phyloP scores from a whole-genome alignment of 2,329 filamentous ascomycete genomes.

The Aureobasidium sp. region DNA sequence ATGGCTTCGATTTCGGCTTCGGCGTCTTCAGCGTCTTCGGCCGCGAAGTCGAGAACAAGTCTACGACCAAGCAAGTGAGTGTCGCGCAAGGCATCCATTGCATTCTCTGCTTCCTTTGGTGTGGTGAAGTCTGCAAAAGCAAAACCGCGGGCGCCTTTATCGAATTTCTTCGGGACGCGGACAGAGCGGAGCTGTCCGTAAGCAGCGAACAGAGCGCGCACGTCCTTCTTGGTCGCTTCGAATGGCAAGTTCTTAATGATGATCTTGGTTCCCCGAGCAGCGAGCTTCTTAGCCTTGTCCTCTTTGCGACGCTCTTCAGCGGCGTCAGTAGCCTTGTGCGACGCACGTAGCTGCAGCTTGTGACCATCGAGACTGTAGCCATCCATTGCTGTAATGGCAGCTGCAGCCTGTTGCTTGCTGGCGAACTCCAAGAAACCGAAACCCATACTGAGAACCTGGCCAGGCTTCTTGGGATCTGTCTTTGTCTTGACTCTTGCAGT shows the following conservation, averaged over 20 bases:
- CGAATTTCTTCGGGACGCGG: constrained; percentile 90
- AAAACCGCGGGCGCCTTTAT: constrained; percentile 80
- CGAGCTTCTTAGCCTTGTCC: constrained; percentile 72
- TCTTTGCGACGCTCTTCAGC: constrained; percentile 77
- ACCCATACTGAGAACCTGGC: constrained; percentile 87
- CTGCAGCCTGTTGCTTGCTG: constrained; percentile 65
- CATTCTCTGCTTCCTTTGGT: constrained; percentile 79
- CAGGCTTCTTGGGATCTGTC: constrained; percentile 80
- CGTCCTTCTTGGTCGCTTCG: constrained; percentile 86
- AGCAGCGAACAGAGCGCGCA: constrained; percentile 72
- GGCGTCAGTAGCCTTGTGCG: constrained; percentile 78
- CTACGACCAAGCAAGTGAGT: constrained; percentile 87
- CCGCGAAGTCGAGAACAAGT: constrained; percentile 84
- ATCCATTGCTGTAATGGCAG: constrained; percentile 78
- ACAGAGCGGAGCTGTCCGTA: constrained; percentile 91
- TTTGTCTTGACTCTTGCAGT: constrained; percentile 89
- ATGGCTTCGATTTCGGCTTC: constrained; percentile 96
- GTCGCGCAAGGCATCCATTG: constrained; percentile 80
- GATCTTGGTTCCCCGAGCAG: constrained; percentile 75
- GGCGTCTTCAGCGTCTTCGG: constrained; percentile 78
- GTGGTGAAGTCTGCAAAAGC: constrained; percentile 96
- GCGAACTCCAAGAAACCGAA: constrained; percentile 92
- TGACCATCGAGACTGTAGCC: constrained; percentile 81
- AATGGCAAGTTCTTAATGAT: constrained; percentile 98
- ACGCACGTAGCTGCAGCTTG: constrained; percentile 73